Conservation (phyloP, 2,329 filamentous ascomycete genomes). For the Aquanectria penicillioides region DNA sequence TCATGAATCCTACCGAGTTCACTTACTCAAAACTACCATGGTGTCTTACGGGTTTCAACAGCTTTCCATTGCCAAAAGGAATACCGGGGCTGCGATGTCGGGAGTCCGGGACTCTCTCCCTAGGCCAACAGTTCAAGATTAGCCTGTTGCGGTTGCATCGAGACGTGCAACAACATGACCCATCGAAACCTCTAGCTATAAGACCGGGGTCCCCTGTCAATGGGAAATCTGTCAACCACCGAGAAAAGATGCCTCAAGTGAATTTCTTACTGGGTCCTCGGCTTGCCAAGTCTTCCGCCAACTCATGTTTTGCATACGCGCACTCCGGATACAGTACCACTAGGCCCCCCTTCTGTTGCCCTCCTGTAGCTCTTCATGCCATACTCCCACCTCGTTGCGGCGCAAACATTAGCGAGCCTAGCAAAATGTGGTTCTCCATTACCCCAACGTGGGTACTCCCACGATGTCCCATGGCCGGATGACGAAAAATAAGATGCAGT, state of each 20-base stretch:
- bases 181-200: background rate
- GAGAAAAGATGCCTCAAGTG: background rate
- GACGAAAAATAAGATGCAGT: background rate
- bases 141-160: background rate
- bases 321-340: background rate
- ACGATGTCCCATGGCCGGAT: slow-evolving; percentile 2
- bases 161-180: background rate
- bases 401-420: background rate
- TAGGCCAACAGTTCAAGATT: too few species aligned
- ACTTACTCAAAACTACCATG: background rate
- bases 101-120: background rate
- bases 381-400: background rate
- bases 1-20: background rate
- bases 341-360: background rate
- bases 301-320: slow-evolving; percentile 10
- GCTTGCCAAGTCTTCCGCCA: background rate
- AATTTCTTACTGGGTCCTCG: background rate
- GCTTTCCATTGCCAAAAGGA: background rate
- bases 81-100: slow-evolving; percentile 1
- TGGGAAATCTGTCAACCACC: background rate
- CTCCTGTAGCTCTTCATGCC: background rate
- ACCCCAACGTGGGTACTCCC: slow-evolving; percentile 9
- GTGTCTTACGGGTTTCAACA: background rate
- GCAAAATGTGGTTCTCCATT: background rate
- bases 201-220: background rate